Conservation (phyloP, 2,329 filamentous ascomycete genomes). For the Aspergillus ustus region DNA sequence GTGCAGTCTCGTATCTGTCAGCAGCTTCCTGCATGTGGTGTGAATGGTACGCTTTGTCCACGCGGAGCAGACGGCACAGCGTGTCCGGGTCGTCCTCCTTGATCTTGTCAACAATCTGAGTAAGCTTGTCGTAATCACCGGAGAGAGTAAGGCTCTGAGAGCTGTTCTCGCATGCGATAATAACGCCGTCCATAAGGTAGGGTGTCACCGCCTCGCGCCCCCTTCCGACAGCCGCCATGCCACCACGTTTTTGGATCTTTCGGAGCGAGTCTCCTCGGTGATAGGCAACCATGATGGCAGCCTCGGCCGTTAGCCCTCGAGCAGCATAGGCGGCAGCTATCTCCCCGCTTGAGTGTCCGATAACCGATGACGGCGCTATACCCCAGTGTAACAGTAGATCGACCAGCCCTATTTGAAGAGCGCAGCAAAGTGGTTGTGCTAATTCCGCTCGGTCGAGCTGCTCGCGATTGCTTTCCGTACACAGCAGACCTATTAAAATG, state of each 20-base stretch:
- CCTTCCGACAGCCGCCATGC: slow-evolving; percentile 22
- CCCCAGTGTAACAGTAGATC: slow-evolving; percentile 18
- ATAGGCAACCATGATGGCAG: slow-evolving; percentile 25
- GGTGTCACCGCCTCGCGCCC: background rate
- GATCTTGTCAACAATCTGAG: slow-evolving; percentile 7
- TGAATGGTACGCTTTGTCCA: slow-evolving; percentile 29
- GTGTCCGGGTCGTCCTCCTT: slow-evolving; percentile 17
- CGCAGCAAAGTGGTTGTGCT: slow-evolving; percentile 27
- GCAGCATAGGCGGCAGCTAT: slow-evolving; percentile 27
- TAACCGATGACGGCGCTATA: slow-evolving; percentile 16
- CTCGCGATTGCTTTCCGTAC: background rate
- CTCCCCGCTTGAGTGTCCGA: slow-evolving; percentile 29
- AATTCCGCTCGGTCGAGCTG: slow-evolving; percentile 14
- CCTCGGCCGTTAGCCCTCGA: slow-evolving; percentile 8
- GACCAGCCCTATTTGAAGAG: slow-evolving; percentile 25
- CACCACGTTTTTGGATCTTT: slow-evolving; percentile 8
- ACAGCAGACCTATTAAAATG: background rate
- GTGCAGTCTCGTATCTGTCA: background rate
- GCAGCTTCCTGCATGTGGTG: slow-evolving; percentile 24
- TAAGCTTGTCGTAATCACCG: slow-evolving; percentile 19
- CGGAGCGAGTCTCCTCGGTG: slow-evolving; percentile 19
- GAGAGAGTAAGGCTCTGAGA: slow-evolving; percentile 23
- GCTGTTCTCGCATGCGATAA: slow-evolving; percentile 27
- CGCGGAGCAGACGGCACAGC: slow-evolving; percentile 19
- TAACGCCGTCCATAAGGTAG: slow-evolving; percentile 16